Evolutionary conservation across 768 basidiomycete species (phyloP).

Genomic region (Tricholoma sp.): DNA sequence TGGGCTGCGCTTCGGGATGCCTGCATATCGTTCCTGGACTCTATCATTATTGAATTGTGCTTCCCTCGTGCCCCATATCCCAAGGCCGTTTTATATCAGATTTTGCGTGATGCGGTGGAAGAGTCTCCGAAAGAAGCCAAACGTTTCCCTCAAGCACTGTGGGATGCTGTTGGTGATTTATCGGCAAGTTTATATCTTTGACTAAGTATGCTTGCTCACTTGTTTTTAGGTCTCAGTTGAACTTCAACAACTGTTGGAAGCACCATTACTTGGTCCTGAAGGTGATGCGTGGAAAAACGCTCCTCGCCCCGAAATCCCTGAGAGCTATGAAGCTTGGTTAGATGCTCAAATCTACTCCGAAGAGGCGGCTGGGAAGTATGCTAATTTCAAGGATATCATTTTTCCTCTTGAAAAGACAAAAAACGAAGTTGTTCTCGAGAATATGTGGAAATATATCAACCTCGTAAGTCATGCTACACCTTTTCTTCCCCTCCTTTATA

Average conservation of each 20-base stretch:
- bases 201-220: background rate
- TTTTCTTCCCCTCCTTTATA: slow-evolving; percentile 6
- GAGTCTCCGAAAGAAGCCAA: slow-evolving; percentile 71
- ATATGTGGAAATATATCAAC: slow-evolving; percentile 63
- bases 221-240: slow-evolving; percentile 52
- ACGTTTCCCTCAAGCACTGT: slow-evolving; percentile 73
- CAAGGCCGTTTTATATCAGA: slow-evolving; percentile 56
- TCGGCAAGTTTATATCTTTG: slow-evolving; percentile 41
- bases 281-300: slow-evolving; percentile 47
- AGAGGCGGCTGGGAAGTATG: slow-evolving; percentile 45
- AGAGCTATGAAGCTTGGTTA: slow-evolving; percentile 59
- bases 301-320: slow-evolving; percentile 45
- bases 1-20: slow-evolving; percentile 56
- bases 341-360: slow-evolving; percentile 63
- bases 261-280: slow-evolving; percentile 52
- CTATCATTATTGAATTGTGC: slow-evolving; percentile 77
- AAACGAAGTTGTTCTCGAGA: slow-evolving; percentile 43
- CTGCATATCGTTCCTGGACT: slow-evolving; percentile 75
- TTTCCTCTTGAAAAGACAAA: slow-evolving; percentile 56
- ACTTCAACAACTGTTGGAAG: slow-evolving; percentile 59
- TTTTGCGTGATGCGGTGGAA: slow-evolving; percentile 65
- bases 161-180: slow-evolving; percentile 79
- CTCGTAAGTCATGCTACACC: slow-evolving; percentile 32
- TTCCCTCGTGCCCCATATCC: slow-evolving; percentile 70
- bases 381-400: slow-evolving; percentile 50